Evolutionary conservation across 495 filamentous ascomycete species (phyloP).

Genomic region (Annulohypoxylon maeteangense): DNA sequence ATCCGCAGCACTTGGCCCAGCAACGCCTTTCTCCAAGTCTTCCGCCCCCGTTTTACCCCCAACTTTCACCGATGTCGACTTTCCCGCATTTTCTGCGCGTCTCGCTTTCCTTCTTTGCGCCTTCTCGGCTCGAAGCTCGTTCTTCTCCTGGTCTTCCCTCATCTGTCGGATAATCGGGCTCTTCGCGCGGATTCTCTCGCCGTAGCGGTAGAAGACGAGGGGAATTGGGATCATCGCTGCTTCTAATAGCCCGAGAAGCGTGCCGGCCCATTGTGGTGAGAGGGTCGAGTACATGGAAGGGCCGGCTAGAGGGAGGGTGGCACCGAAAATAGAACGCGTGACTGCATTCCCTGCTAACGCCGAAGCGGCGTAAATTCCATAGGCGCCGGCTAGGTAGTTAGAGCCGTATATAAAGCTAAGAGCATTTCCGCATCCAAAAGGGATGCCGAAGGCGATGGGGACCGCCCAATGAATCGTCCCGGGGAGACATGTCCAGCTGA

Average conservation of each 20-base stretch:
- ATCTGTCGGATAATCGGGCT: conserved; percentile 74
- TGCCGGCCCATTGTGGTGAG: conserved; percentile 82
- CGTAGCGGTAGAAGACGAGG: conserved; percentile 80
- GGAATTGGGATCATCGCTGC: conserved; percentile 80
- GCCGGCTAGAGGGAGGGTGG: conserved; percentile 77
- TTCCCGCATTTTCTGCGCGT: conserved; percentile 4
- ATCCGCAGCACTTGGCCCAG: background rate
- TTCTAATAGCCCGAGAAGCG: conserved; percentile 76
- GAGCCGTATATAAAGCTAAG: conserved; percentile 81
- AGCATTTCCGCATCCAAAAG: conserved; percentile 81
- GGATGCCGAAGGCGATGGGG: conserved; percentile 79
- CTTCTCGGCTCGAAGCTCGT: conserved; percentile 56
- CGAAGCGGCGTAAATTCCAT: conserved; percentile 81
- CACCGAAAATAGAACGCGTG: conserved; percentile 72
- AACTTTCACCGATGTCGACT: conserved; percentile 1
- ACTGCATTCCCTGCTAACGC: conserved; percentile 83
- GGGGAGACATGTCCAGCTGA: conserved; percentile 83
- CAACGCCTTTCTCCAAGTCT: conserved; percentile 19
- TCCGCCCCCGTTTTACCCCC: background rate
- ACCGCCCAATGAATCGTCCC: conserved; percentile 77
- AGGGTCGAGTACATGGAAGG: conserved; percentile 75
- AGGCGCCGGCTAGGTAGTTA: conserved; percentile 81
- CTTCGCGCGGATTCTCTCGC: conserved; percentile 71
- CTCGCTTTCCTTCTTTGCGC: conserved; percentile 27
- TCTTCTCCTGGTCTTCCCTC: conserved; percentile 73